Base-by-base conservation (phyloP, 1,284 basidiomycete species). In the Coniophora puteana region DNA sequence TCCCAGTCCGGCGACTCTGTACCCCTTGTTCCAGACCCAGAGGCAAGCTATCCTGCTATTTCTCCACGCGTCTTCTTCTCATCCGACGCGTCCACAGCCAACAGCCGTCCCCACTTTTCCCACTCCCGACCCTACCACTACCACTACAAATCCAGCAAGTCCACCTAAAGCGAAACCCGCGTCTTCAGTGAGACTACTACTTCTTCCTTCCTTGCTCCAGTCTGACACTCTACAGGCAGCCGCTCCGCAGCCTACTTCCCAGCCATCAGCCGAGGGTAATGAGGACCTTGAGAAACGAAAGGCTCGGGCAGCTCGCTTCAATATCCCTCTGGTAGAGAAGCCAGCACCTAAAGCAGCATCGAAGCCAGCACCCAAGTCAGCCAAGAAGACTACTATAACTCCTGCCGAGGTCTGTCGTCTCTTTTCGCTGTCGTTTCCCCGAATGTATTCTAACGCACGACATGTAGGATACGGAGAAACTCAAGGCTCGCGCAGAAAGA, bases 221-320 rank as follows among this genome's bases (percentile, higher is more conserved):
- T 28, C 22, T 30, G 40, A 22, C 21, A 22, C 4, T 14, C 21
- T 28, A 32, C 14, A 40, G 22, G 17, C 41, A 5, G 26, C 42
- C 23, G 42, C 24, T 12, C 31, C 44, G 27, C 41, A 46, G 12
- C 22, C 48, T 7, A 40, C 41, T 21, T 13, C 43, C 5, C 24
- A 51, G 12, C 11, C 49, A 2, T 25, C 50, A 2, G 33, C 48
- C 24, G 22, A 51, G 3, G 50, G 51, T 23, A 76, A 80, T 34
- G 53, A 67, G 21, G 81, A 84, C 44, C 57, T 69, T 8, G 78
- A 75, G 49, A 81, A 71, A 50, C 76, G 78, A 41, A 78, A 66
- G 51, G 67, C 69, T 32, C 78, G 83, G 23, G 83, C 83, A 2
- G 80, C 68, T 20, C 77, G 83, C 10, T 87, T 87, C 50, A 78